Conservation (phyloP, 1,284 basidiomycete genomes). For the Trichosporon faecale region DNA sequence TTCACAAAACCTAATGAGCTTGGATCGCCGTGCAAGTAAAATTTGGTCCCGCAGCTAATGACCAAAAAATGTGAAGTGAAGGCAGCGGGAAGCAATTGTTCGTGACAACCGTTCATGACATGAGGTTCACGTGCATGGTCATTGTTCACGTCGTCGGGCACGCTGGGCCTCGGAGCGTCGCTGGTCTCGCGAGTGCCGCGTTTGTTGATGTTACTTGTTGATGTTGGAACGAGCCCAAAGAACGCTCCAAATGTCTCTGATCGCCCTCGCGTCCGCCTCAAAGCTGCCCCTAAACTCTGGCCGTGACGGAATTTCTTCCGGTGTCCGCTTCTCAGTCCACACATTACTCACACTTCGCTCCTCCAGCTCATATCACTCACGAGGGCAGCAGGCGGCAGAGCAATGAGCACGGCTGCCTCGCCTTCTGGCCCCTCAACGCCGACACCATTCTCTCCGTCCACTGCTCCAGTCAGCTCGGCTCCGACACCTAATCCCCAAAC, state of each 20-base stretch:
- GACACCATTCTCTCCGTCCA: neutral
- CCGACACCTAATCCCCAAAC: neutral
- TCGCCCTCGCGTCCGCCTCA: neutral
- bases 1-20: neutral
- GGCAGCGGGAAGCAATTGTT: neutral
- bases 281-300: neutral
- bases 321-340: slow-evolving; percentile 6
- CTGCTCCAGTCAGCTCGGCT: neutral
- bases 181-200: neutral
- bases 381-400: slow-evolving; percentile 2
- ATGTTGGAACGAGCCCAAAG: neutral
- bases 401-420: slow-evolving; percentile 7
- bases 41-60: slow-evolving; percentile 1
- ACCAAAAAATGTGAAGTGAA: neutral
- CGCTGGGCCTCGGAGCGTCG: neutral
- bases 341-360: neutral
- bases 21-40: neutral
- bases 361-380: neutral
- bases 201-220: slow-evolving; percentile 8
- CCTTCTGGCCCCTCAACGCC: slow-evolving; percentile 8
- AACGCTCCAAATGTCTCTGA: neutral
- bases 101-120: neutral
- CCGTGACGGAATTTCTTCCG: slow-evolving; percentile 2
- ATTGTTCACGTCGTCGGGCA: neutral
- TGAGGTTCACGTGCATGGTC: slow-evolving; percentile 6